Base-by-base conservation (phyloP, 2,329 filamentous ascomycete genomes). In the Fusarium austroafricanum region DNA sequence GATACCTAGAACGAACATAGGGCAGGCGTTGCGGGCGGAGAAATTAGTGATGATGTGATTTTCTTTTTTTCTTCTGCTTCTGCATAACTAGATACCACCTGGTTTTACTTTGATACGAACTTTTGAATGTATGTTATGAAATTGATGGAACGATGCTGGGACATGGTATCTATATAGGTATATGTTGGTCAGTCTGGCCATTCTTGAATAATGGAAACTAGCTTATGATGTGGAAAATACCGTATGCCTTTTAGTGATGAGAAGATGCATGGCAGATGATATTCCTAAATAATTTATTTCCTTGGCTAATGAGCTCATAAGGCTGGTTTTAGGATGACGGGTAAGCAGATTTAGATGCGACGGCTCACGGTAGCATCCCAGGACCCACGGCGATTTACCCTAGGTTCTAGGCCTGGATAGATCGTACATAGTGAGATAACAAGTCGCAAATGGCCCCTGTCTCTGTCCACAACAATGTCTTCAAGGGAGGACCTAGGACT, bases 31-130 rank as follows among this genome's bases (percentile, higher is more conserved):
- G 56, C 15, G 31, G 42, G 26, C 42, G 42, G 46, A 43, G 21
- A 43, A 49, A 52, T 47, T n/a, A 29, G 59, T 29, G 67, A 53
- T 31, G 35, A 23, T 23, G 21, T 23, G 21, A 23, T 57, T 40
- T 42, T 51, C 37, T 67, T 37, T 40, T 46, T 21, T 43, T 45
- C 33, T 58, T 69, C 38, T 70, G 54, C 43, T 69, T 69, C 46
- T 69, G 52, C 62, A 67, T 58, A 52, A 67, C 61, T 69, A 69
- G 67, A 69, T 69, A 69, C 67, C 67, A 69, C 67, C 53, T 70
- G 67, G 67, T 62, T 69, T 65, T 59, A 53, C 52, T 52, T 63
- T 62, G 42, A 66, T 35, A 37, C 57, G 47, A 56, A 38, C 9
- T 31, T 55, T 58, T 64, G 44, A 46, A 53, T 50, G 53, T 55